Conservation (phyloP, 768 basidiomycete genomes). For the Lepiota brunneoincarnata region DNA sequence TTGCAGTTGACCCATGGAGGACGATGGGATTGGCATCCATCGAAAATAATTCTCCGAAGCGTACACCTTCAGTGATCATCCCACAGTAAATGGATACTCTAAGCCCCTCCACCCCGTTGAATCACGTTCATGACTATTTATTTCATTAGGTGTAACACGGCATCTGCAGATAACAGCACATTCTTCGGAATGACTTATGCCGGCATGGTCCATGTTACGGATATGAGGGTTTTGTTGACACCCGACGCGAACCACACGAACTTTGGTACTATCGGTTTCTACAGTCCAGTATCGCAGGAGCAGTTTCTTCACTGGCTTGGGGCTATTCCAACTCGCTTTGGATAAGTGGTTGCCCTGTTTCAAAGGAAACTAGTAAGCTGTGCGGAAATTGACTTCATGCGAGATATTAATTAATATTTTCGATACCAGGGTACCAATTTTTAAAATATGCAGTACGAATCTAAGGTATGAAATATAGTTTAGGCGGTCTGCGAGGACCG, state of each 20-base stretch:
- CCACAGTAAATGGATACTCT: conserved; percentile 29
- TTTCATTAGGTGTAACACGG: conserved; percentile 32
- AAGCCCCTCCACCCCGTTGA: background rate
- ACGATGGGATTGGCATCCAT: conserved; percentile 51
- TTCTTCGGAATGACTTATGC: conserved; percentile 48
- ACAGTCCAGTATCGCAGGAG: conserved; percentile 43
- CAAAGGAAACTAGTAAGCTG: background rate
- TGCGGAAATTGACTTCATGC: no score
- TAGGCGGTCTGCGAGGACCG: no score
- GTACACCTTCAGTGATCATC: conserved; percentile 33
- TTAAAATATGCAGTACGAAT: no score
- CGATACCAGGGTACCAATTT: no score
- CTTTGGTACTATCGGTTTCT: conserved; percentile 49
- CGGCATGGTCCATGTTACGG: conserved; percentile 48
- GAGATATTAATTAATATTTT: no score
- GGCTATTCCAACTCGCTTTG: conserved; percentile 41
- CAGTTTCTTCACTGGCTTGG: conserved; percentile 47
- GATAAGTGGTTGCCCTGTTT: conserved; percentile 51
- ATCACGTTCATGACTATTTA: background rate
- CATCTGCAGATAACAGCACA: conserved; percentile 24
- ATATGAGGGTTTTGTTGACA: conserved; percentile 43
- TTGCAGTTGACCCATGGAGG: conserved; percentile 47
- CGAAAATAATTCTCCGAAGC: conserved; percentile 41
- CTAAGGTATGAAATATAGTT: no score
- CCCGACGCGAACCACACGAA: conserved; percentile 47